Conservation (phyloP, 805 yeast species). For the Wickerhamiella azymoides region DNA sequence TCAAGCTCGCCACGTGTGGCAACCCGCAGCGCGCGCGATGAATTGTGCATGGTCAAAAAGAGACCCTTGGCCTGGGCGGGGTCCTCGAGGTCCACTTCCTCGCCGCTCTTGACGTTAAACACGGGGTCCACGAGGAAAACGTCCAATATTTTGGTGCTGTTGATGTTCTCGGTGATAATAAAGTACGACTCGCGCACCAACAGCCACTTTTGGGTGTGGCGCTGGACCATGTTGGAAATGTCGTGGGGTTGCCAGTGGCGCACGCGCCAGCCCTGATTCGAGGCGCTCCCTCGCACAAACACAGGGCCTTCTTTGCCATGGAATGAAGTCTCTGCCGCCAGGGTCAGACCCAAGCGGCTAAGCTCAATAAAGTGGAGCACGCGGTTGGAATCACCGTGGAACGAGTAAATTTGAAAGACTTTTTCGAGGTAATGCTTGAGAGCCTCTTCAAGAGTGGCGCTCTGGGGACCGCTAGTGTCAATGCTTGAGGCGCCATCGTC, state of each 20-base stretch:
- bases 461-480: neutral
- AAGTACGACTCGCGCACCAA: slow-evolving; percentile 73
- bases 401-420: slow-evolving; percentile 42
- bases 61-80: slow-evolving; percentile 10
- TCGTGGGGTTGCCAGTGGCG: slow-evolving; percentile 74
- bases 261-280: slow-evolving; percentile 90
- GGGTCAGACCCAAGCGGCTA: slow-evolving; percentile 71
- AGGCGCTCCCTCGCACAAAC: slow-evolving; percentile 68
- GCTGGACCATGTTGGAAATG: slow-evolving; percentile 69
- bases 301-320: slow-evolving; percentile 84
- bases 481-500: neutral
- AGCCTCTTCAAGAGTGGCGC: slow-evolving; percentile 16
- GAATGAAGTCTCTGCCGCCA: slow-evolving; percentile 68
- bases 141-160: slow-evolving; percentile 78
- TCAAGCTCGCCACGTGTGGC: slow-evolving; percentile 69
- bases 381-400: slow-evolving; percentile 70
- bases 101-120: slow-evolving; percentile 37
- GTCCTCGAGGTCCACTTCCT: slow-evolving; percentile 1
- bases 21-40: slow-evolving; percentile 31
- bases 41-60: slow-evolving; percentile 22
- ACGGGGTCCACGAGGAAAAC: slow-evolving; percentile 75
- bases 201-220: slow-evolving; percentile 90
- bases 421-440: slow-evolving; percentile 57
- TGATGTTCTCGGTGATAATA: slow-evolving; percentile 71
- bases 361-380: slow-evolving; percentile 79